Percentiles rank a stretch among this genome's conserved stretches.
Conservation (phyloP, 306 rosid species). For the Cucumis hystrix region DNA sequence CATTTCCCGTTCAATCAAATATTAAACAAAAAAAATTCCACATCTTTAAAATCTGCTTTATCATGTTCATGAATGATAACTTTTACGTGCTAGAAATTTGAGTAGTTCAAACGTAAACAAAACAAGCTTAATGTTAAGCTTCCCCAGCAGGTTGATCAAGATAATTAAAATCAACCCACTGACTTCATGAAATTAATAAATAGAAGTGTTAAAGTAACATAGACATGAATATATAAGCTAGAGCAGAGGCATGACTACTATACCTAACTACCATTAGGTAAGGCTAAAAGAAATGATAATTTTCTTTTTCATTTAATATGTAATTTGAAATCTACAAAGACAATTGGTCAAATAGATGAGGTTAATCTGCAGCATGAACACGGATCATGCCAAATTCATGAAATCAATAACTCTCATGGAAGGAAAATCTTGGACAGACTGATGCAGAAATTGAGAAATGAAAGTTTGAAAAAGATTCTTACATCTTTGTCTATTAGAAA, state of each 20-base stretch:
- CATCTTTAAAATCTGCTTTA: not conserved
- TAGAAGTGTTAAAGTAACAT: not conserved
- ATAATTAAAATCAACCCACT: not conserved
- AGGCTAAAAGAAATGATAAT: not conserved
- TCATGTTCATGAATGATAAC: not conserved
- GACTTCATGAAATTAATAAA: not conserved
- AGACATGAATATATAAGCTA: not conserved
- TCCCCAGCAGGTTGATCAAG: not conserved
- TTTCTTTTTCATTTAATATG: not conserved
- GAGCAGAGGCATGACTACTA: not conserved
- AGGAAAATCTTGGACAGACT: not conserved
- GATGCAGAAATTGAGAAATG: not conserved
- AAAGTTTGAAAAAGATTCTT: slow-evolving; percentile 14
- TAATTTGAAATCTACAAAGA: not conserved
- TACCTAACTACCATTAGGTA: not conserved
- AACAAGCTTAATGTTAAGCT: not conserved
- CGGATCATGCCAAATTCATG: not conserved
- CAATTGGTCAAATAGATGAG: not conserved
- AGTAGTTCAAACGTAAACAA: not conserved
- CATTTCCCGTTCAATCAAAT: not conserved
- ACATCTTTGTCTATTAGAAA: slow-evolving; percentile 84
- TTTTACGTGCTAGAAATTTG: not conserved
- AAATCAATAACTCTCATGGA: not conserved
- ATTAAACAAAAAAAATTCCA: not conserved
- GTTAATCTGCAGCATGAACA: not conserved